Conservation (phyloP, 2,329 filamentous ascomycete species). For the Alternaria sp. region DNA sequence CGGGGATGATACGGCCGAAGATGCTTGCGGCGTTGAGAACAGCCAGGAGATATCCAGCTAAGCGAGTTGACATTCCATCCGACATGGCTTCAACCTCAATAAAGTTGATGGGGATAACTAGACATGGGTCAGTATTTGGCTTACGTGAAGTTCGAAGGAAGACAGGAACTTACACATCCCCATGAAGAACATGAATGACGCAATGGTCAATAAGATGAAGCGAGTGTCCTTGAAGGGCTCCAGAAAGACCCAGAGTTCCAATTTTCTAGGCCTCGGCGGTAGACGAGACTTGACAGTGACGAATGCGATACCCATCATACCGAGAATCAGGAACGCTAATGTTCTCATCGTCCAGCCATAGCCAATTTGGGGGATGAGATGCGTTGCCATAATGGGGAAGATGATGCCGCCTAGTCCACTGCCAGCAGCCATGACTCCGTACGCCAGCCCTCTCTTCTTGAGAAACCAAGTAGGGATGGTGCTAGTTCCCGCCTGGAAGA, state of each 20-base stretch:
- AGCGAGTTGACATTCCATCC: conserved; percentile 57
- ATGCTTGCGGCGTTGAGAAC: conserved; percentile 60
- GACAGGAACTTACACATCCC: conserved; percentile 57
- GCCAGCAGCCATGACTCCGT: conserved; percentile 60
- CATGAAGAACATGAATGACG: conserved; percentile 66
- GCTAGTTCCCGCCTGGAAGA: conserved; percentile 60
- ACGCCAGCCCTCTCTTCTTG: conserved; percentile 58
- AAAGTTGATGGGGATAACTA: conserved; percentile 60
- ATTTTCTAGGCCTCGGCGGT: conserved; percentile 49
- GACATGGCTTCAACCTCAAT: conserved; percentile 56
- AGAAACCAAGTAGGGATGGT: conserved; percentile 59
- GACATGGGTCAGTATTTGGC: background rate
- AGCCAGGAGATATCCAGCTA: conserved; percentile 63
- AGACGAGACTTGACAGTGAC: conserved; percentile 63
- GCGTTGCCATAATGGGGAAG: conserved; percentile 68
- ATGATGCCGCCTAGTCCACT: conserved; percentile 64
- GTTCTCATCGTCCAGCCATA: conserved; percentile 68
- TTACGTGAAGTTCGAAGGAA: background rate
- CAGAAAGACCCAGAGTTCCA: conserved; percentile 39
- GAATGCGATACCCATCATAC: conserved; percentile 62
- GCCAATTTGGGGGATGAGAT: conserved; percentile 62
- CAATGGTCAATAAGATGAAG: conserved; percentile 55
- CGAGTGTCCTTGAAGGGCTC: conserved; percentile 52
- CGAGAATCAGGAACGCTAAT: conserved; percentile 68
- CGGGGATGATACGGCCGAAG: conserved; percentile 65